Percentiles rank a stretch among this genome's conserved stretches.
Evolutionary conservation across 192 early-diverging fungal species (phyloP).

Genomic region (Spizellomyces sp.): DNA sequence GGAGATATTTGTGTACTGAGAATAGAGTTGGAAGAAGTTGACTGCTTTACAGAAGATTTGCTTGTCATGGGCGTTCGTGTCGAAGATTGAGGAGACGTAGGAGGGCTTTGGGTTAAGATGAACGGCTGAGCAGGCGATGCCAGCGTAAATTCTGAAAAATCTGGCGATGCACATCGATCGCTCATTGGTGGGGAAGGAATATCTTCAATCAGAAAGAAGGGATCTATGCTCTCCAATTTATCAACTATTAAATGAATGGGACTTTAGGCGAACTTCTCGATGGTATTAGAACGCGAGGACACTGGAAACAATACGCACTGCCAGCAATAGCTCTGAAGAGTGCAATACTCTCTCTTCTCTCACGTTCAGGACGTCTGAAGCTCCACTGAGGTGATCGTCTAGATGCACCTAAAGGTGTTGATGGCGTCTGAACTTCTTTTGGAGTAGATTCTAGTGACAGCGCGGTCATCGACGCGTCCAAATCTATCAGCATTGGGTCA

Average conservation of each 20-base stretch:
- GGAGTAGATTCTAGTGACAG: no score
- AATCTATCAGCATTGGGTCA: no score
- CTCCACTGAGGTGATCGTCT: no score
- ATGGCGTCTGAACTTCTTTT: no score
- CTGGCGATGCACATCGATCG: not conserved
- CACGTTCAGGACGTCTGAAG: not conserved
- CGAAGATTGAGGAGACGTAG: no score
- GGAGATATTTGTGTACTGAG: no score
- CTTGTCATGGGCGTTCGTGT: no score
- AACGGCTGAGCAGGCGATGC: not conserved
- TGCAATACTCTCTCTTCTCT: constrained; percentile 1
- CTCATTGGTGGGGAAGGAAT: not conserved
- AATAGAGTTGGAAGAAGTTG: no score
- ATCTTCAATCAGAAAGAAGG: not conserved
- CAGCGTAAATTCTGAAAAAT: not conserved
- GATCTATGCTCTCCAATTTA: not conserved
- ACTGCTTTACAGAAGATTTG: no score
- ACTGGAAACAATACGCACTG: not conserved
- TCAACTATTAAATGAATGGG: not conserved
- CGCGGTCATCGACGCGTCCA: no score
- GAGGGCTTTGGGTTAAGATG: not conserved
- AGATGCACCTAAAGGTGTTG: no score
- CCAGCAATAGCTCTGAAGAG: not conserved
- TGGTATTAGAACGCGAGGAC: not conserved
- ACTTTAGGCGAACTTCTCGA: not conserved